A percentile compares a stretch with the other conserved stretches of the same genome.
phyloP scores from a whole-genome alignment of 305 asterid genomes.

The Fraxinus latifolia region DNA sequence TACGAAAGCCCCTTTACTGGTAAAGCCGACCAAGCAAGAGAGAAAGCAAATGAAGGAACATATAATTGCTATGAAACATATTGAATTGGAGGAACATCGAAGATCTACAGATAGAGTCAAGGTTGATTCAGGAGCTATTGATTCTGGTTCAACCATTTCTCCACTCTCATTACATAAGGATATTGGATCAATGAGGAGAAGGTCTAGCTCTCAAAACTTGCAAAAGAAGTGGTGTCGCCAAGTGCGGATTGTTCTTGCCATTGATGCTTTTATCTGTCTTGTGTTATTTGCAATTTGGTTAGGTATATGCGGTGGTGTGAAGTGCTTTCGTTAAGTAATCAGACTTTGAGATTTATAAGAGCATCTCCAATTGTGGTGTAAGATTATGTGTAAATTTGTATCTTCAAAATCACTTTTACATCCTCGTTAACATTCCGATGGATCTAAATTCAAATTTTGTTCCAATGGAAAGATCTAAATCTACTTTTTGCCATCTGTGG shows the following conservation, averaged over 20 bases:
- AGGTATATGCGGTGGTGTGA: constrained; percentile 55
- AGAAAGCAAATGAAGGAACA: constrained; percentile 54
- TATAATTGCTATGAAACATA: constrained; percentile 34
- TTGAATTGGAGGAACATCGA: constrained; percentile 50
- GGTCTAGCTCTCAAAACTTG: constrained; percentile 33
- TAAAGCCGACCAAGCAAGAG: constrained; percentile 52
- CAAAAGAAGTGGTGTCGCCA: constrained; percentile 63
- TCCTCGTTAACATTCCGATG: too few relatives aligned
- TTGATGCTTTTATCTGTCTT: constrained; percentile 58
- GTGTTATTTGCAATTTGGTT: constrained; percentile 63
- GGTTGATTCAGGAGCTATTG: constrained; percentile 33
- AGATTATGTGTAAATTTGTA: too few relatives aligned
- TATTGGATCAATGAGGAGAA: constrained; percentile 29
- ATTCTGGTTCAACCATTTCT: constrained; percentile 32
- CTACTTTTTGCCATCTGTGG: too few relatives aligned
- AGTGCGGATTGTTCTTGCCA: constrained; percentile 53
- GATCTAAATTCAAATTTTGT: too few relatives aligned
- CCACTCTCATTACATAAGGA: constrained; percentile 38
- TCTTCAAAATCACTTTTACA: too few relatives aligned
- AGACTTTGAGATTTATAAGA: constrained; percentile 3
- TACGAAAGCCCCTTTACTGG: constrained; percentile 61
- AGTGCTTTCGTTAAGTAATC: constrained; percentile 48
- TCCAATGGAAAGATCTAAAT: too few relatives aligned
- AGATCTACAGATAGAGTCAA: constrained; percentile 35
- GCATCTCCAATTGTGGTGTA: too few relatives aligned